Evolutionary conservation across 805 yeast species (phyloP).

Genomic region (Metschnikowia chrysomelidarum): DNA sequence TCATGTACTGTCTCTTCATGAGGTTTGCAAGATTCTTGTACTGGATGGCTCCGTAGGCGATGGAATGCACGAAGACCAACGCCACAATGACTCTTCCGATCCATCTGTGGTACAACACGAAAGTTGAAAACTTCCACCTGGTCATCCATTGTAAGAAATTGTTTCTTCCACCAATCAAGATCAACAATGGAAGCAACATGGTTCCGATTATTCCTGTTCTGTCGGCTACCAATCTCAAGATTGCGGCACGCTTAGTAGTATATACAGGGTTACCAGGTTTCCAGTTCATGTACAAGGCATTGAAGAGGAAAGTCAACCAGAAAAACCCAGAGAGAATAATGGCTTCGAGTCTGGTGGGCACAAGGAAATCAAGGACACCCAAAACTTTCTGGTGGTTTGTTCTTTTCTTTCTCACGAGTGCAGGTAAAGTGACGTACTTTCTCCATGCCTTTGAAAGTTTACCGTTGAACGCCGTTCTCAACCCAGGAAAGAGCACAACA

Average conservation of each 20-base stretch:
- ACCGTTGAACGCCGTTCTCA: conserved; percentile 17
- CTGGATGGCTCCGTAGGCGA: conserved; percentile 12
- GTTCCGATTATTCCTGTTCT: conserved; percentile 19
- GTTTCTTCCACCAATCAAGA: conserved; percentile 21
- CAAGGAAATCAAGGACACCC: conserved; percentile 28
- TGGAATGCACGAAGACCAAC: conserved; percentile 17
- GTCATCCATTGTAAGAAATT: conserved; percentile 21
- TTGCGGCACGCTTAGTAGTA: conserved; percentile 7
- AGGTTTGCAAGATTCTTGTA: conserved; percentile 2
- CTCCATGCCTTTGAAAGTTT: conserved; percentile 34
- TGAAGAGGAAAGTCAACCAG: conserved; percentile 14
- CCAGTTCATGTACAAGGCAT: conserved; percentile 21
- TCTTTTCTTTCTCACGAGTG: conserved; percentile 29
- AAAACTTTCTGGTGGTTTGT: conserved; percentile 26
- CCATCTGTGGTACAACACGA: conserved; percentile 20
- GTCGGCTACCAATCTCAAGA: conserved; percentile 15
- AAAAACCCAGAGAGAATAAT: conserved; percentile 21
- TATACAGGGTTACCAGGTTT: conserved; percentile 38
- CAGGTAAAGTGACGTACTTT: conserved; percentile 38
- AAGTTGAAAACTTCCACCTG: conserved; percentile 20
- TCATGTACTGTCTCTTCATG: conserved; percentile 11
- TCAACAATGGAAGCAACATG: conserved; percentile 18
- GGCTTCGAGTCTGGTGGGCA: conserved; percentile 24
- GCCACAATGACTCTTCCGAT: conserved; percentile 18
- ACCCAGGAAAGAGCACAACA: conserved; percentile 14